phyloP scores from a whole-genome alignment of 148 eudicot genomes.

The Mesembryanthemum crystallinum region DNA sequence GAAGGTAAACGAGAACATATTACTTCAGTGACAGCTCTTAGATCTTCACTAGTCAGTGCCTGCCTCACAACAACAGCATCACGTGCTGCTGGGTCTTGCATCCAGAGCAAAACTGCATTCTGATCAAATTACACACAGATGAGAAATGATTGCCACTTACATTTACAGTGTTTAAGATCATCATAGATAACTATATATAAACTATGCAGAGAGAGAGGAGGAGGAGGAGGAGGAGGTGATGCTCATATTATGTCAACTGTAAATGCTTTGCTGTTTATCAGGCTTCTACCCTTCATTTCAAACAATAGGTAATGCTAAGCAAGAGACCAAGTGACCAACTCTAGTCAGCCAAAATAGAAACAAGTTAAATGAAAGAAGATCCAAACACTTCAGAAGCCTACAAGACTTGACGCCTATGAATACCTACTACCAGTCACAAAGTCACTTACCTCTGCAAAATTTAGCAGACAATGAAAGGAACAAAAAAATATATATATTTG shows the following conservation, averaged over 20 bases:
- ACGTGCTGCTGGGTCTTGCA: slow-evolving; percentile 68
- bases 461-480: too few relatives aligned
- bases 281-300: too few relatives aligned
- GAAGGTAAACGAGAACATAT: slow-evolving; percentile 76
- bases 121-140: slow-evolving; percentile 25
- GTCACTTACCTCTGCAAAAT: too few relatives aligned
- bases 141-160: background rate
- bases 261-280: background rate
- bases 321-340: too few relatives aligned
- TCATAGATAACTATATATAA: background rate
- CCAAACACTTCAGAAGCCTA: background rate
- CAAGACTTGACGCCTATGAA: too few relatives aligned
- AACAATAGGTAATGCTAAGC: too few relatives aligned
- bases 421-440: too few relatives aligned
- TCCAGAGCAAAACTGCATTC: slow-evolving; percentile 71
- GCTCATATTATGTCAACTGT: background rate
- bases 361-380: too few relatives aligned
- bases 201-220: background rate
- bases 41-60: slow-evolving; percentile 45
- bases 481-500: too few relatives aligned
- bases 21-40: slow-evolving; percentile 64
- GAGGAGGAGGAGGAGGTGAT: background rate
- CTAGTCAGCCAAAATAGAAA: background rate
- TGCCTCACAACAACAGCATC: slow-evolving; percentile 67
- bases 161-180: background rate